Base-by-base conservation (phyloP, 495 filamentous ascomycete species). In the Chaetomium cochliodes region DNA sequence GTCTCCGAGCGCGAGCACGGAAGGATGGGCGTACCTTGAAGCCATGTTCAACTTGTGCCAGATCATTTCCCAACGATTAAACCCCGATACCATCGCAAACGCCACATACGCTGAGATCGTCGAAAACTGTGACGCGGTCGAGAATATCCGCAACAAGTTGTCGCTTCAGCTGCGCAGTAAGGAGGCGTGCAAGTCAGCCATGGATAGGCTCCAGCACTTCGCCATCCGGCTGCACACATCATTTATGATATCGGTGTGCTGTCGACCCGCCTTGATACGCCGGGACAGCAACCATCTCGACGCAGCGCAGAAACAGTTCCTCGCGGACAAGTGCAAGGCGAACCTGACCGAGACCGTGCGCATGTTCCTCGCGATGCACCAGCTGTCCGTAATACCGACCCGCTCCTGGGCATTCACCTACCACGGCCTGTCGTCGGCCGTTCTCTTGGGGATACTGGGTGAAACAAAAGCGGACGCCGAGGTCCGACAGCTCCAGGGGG, bases 391-490 rank as follows among this genome's bases (percentile, higher is more conserved):
- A 1, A 86, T 86, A 51, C 86, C 86, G 0, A 85, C 84, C 8
- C 81, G 86, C 23, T 87, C 84, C 16, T 90, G 87, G 87, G 84
- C 86, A 6, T 85, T 88, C 52, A 83, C 86, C 0, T 87, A 88
- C 62, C 85, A 88, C 58, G 84, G 84, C 11, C 78, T 90, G 22
- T 85, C 84, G 39, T 88, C 86, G 3, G 87, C 86, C 2, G 79
- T 90, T 3, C 77, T 90, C 1, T 80, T 90, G 3, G 87, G 86
- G 1, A 86, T 90, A 41, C 67, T 88, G 2, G 82, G 85, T 33
- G 87, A 90, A 62, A 84, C 83, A 7, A 83, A 85, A 58, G 73
- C 77, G 15, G 80, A 85, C 58, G 81, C 80, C 1, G 82, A 84
- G 59, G 81, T 85, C 2, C 77, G 83, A 47, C 79, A 84, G 66